A percentile compares a stretch with the other conserved stretches of the same genome.
Conservation (phyloP, 768 basidiomycete genomes). For the Boletellus ananiceps region DNA sequence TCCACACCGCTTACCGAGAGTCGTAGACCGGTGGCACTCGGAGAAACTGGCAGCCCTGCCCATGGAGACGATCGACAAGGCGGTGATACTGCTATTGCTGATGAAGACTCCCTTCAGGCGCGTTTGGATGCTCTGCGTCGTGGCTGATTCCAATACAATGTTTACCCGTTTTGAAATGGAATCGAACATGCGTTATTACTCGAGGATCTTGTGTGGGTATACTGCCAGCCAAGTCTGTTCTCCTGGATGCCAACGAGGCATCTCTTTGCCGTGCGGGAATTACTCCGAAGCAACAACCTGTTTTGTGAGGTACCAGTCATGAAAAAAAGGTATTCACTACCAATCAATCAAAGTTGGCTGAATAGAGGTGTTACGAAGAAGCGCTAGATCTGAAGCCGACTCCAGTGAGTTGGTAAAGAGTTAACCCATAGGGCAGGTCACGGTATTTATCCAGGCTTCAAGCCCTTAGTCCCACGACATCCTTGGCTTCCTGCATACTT, state of each 20-base stretch:
- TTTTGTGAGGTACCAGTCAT: no score
- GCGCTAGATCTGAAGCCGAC: neutral
- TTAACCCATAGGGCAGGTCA: neutral
- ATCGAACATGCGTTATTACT: slow-evolving; percentile 4
- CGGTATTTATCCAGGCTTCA: slow-evolving; percentile 2
- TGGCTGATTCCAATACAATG: slow-evolving; percentile 37
- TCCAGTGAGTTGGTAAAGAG: neutral
- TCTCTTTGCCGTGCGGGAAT: no score
- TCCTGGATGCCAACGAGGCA: no score
- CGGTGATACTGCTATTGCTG: slow-evolving; percentile 47
- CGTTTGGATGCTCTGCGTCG: slow-evolving; percentile 85
- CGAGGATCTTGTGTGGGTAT: neutral
- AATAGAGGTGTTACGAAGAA: no score
- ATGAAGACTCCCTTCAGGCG: slow-evolving; percentile 93
- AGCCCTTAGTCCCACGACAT: slow-evolving; percentile 56
- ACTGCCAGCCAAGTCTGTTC: no score
- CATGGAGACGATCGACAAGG: slow-evolving; percentile 37
- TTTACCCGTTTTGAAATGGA: slow-evolving; percentile 8
- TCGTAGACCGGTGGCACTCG: slow-evolving; percentile 82
- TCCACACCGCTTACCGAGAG: slow-evolving; percentile 58
- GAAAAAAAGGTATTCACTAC: no score
- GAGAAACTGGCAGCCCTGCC: slow-evolving; percentile 44
- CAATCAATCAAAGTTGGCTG: no score
- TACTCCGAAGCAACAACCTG: no score
- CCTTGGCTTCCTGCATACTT: slow-evolving; percentile 69